Percentiles rank a stretch among this genome's conserved stretches.
Evolutionary conservation across 352 stramenopile genomes (phyloP).

Genomic region (Plasmopara viticola): DNA sequence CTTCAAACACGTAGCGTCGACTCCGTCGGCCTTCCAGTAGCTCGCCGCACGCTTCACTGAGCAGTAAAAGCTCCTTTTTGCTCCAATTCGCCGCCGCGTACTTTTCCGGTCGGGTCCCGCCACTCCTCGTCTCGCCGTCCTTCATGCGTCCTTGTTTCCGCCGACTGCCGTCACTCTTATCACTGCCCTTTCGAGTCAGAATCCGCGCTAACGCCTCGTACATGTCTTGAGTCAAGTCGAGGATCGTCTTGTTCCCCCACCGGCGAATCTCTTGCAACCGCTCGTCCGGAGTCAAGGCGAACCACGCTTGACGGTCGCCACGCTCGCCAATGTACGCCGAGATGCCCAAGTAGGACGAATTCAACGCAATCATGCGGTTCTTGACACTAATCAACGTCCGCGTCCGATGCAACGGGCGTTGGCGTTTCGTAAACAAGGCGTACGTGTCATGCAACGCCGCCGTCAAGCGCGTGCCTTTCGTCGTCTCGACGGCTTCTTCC

Average conservation of each 20-base stretch:
- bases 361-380: slow-evolving; percentile 40
- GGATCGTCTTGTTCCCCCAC: slow-evolving; percentile 30
- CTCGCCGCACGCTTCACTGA: slow-evolving; percentile 30
- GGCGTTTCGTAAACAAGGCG: slow-evolving; percentile 21
- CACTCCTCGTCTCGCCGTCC: slow-evolving; percentile 13
- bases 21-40: slow-evolving; percentile 28
- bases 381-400: slow-evolving; percentile 28
- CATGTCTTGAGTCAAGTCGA: slow-evolving; percentile 29
- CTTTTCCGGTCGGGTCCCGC: slow-evolving; percentile 19
- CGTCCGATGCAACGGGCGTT: slow-evolving; percentile 12
- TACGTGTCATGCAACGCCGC: slow-evolving; percentile 20
- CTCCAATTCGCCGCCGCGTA: slow-evolving; percentile 25
- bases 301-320: slow-evolving; percentile 22
- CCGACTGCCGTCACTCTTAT: slow-evolving; percentile 5
- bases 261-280: slow-evolving; percentile 20
- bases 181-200: slow-evolving; percentile 12
- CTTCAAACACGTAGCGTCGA: slow-evolving; percentile 35
- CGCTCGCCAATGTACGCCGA: slow-evolving; percentile 20
- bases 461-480: slow-evolving; percentile 15
- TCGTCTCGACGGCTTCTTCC: slow-evolving; percentile 17
- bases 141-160: slow-evolving; percentile 7
- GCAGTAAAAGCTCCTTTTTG: slow-evolving; percentile 27
- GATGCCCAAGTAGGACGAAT: slow-evolving; percentile 25
- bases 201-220: slow-evolving; percentile 25
- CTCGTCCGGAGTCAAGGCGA: slow-evolving; percentile 20